Evolutionary conservation across 2,329 filamentous ascomycete genomes (phyloP).

Genomic region (Neonectria faginata): DNA sequence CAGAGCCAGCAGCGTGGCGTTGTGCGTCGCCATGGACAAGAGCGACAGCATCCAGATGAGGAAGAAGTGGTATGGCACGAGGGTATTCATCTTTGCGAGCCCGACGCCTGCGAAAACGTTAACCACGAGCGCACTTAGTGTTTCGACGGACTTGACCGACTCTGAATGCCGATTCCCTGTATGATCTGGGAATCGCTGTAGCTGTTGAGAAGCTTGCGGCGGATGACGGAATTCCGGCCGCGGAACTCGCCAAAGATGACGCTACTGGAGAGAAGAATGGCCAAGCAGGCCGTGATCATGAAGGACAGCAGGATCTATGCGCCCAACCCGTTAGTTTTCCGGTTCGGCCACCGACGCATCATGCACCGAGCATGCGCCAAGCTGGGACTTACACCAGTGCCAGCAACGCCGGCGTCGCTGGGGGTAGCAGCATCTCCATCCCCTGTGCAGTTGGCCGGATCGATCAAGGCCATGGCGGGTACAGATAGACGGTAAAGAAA

Average conservation of each 20-base stretch:
- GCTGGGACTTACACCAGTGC: slow-evolving; percentile 57
- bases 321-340: slow-evolving; percentile 25
- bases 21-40: slow-evolving; percentile 74
- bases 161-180: slow-evolving; percentile 76
- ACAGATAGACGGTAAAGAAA: not conserved
- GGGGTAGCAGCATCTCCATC: slow-evolving; percentile 56
- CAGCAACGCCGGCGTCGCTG: slow-evolving; percentile 69
- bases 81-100: slow-evolving; percentile 67
- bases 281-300: slow-evolving; percentile 71
- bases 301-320: slow-evolving; percentile 67
- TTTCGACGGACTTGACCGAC: slow-evolving; percentile 35
- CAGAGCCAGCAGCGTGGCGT: slow-evolving; percentile 72
- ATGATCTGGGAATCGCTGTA: slow-evolving; percentile 77
- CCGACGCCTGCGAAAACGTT: slow-evolving; percentile 56
- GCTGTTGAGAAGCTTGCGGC: slow-evolving; percentile 72
- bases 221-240: slow-evolving; percentile 62
- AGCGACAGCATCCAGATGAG: slow-evolving; percentile 76
- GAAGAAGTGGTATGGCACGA: slow-evolving; percentile 78
- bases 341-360: not conserved
- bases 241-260: slow-evolving; percentile 68
- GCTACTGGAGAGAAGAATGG: slow-evolving; percentile 65
- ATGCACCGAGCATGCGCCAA: not conserved
- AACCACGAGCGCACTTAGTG: not conserved
- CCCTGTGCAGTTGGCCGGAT: slow-evolving; percentile 69
- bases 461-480: slow-evolving; percentile 68